Evolutionary conservation across 73 alveolate species (phyloP).

Genomic region (Symbiodinium pilosum): DNA sequence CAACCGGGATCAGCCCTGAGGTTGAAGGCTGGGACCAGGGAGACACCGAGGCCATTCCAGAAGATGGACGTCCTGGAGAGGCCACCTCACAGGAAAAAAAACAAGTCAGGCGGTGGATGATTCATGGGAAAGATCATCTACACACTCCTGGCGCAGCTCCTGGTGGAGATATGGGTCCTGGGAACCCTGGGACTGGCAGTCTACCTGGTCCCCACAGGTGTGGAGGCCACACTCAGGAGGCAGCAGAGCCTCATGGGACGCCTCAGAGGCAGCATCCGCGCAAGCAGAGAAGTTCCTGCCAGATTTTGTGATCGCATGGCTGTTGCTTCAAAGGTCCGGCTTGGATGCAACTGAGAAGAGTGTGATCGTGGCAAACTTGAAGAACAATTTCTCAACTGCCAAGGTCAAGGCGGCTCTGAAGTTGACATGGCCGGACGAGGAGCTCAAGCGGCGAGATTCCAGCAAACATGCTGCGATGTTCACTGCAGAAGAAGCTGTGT

Average conservation of each 20-base stretch:
- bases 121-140: too few species aligned
- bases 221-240: too few species aligned
- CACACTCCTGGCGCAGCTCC: too few species aligned
- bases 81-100: too few species aligned
- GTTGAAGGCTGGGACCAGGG: too few species aligned
- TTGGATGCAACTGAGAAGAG: conserved; percentile 26
- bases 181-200: background rate
- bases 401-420: conserved; percentile 11
- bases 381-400: background rate
- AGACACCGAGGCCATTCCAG: too few species aligned
- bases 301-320: conserved; percentile 55
- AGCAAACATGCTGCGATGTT: background rate
- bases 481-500: background rate
- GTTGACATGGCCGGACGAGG: conserved; percentile 47
- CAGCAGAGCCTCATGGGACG: too few species aligned
- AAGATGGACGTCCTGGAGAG: too few species aligned
- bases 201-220: too few species aligned
- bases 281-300: conserved; percentile 40
- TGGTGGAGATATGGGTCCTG: too few species aligned
- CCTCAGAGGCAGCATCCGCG: conserved; percentile 20
- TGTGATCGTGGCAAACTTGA: conserved; percentile 6
- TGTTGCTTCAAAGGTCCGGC: conserved; percentile 25
- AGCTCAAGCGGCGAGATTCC: background rate
- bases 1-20: too few species aligned
- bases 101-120: too few species aligned